Evolutionary conservation across 805 yeast genomes (phyloP).

Genomic region (Starmerella bombi): DNA sequence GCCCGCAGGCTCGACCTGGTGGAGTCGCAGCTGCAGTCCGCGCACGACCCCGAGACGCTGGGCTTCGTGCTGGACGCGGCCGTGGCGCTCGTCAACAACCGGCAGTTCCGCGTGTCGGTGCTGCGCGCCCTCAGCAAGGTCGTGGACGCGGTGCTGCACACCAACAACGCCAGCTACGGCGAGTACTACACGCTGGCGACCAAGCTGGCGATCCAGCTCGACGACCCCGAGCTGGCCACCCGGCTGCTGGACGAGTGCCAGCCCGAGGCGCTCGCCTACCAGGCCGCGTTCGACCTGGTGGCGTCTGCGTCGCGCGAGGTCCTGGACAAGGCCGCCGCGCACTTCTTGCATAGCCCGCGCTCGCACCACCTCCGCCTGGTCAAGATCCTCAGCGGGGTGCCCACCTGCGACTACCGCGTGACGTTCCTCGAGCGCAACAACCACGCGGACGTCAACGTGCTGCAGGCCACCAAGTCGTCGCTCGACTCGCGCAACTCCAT

Average conservation of each 20-base stretch:
- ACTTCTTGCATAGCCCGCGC: slow-evolving; percentile 23
- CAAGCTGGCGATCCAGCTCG: slow-evolving; percentile 77
- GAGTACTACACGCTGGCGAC: slow-evolving; percentile 74
- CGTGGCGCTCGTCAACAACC: slow-evolving; percentile 50
- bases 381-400: slow-evolving; percentile 74
- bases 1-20: slow-evolving; percentile 75
- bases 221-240: slow-evolving; percentile 59
- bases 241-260: slow-evolving; percentile 49
- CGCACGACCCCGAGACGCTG: slow-evolving; percentile 24
- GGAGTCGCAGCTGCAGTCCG: slow-evolving; percentile 36
- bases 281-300: slow-evolving; percentile 90
- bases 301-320: slow-evolving; percentile 84
- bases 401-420: slow-evolving; percentile 82
- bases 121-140: slow-evolving; percentile 50
- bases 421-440: slow-evolving; percentile 79
- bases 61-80: slow-evolving; percentile 60
- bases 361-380: slow-evolving; percentile 35
- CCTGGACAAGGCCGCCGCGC: slow-evolving; percentile 38
- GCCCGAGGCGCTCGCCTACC: slow-evolving; percentile 57
- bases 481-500: slow-evolving; percentile 87
- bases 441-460: slow-evolving; percentile 69
- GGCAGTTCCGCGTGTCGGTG: slow-evolving; percentile 51
- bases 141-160: slow-evolving; percentile 31
- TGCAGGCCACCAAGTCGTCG: slow-evolving; percentile 65
- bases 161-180: slow-evolving; percentile 1